Percentiles rank a stretch among this genome's conserved stretches.
Conservation (phyloP, 257 asterid genomes). For the Gardenia jasminoides region DNA sequence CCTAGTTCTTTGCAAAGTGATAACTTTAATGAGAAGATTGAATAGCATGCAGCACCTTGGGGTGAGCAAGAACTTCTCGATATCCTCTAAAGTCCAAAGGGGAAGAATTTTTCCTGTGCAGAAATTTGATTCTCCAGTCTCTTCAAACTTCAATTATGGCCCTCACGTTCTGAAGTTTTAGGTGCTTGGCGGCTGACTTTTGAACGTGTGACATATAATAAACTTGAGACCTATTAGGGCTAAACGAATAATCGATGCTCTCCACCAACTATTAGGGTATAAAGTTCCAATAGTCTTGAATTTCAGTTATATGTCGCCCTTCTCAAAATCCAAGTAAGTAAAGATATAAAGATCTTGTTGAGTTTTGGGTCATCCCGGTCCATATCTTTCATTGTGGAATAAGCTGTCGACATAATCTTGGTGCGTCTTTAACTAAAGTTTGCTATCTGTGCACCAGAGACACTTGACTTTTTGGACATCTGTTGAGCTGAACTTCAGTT, state of each 20-base stretch:
- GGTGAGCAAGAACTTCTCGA: neutral
- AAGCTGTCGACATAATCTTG: neutral
- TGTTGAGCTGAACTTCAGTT: no score
- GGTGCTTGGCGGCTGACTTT: conserved; percentile 14
- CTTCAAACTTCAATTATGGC: neutral
- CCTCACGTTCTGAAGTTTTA: conserved; percentile 15
- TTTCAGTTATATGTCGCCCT: conserved; percentile 6
- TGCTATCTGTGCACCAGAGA: no score
- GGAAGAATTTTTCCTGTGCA: neutral
- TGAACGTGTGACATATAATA: neutral
- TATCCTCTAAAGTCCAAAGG: neutral
- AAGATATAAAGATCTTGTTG: neutral
- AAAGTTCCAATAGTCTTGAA: neutral
- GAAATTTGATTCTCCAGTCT: neutral
- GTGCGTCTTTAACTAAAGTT: conserved; percentile 12
- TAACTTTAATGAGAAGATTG: conserved; percentile 3
- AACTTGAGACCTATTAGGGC: neutral
- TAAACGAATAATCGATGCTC: neutral
- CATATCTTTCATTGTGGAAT: neutral
- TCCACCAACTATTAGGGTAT: neutral
- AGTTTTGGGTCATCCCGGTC: neutral
- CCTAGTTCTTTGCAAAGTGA: neutral
- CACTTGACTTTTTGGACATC: no score
- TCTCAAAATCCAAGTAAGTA: neutral
- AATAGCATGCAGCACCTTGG: neutral